These are phyloP conservation scores for Sclerospora graminicola DNA, from an alignment of 352 stramenopile species.

Conservation along the genomic window DNA sequence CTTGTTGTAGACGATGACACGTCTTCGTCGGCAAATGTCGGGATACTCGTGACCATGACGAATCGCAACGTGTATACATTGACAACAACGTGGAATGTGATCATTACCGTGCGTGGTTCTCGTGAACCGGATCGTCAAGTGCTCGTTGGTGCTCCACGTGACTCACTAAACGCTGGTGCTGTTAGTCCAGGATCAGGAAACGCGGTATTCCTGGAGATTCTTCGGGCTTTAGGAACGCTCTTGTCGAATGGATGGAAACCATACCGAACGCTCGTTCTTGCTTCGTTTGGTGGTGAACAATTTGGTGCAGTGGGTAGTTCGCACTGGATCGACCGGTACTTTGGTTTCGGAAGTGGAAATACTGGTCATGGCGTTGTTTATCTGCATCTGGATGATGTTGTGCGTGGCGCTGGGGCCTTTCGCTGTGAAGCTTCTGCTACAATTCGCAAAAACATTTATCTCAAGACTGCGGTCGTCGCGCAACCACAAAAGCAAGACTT, in stretches of 20 bases:
- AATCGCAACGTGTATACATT: conserved; percentile 62
- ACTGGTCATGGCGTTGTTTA: conserved; percentile 59
- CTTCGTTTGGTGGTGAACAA: conserved; percentile 69
- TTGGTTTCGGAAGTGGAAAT: conserved; percentile 24
- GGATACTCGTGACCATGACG: conserved; percentile 29
- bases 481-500: conserved; percentile 47
- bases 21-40: conserved; percentile 11
- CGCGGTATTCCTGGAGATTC: conserved; percentile 64
- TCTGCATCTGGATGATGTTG: conserved; percentile 61
- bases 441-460: conserved; percentile 66
- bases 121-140: conserved; percentile 71
- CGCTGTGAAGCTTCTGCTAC: conserved; percentile 59
- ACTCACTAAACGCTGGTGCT: conserved; percentile 58
- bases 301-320: conserved; percentile 72
- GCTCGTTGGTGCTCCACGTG: conserved; percentile 54
- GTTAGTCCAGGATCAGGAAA: conserved; percentile 62
- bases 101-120: conserved; percentile 59
- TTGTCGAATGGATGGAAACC: conserved; percentile 61
- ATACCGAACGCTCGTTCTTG: conserved; percentile 68
- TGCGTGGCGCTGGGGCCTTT: conserved; percentile 50
- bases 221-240: conserved; percentile 46
- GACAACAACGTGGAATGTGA: conserved; percentile 71
- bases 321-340: conserved; percentile 73
- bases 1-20: conserved; percentile 15
- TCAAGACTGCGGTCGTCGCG: conserved; percentile 54